These are phyloP conservation scores for Cenchrus fungigraminus DNA, from an alignment of 176 grass and related monocot genomes.

Conservation along the genomic window DNA sequence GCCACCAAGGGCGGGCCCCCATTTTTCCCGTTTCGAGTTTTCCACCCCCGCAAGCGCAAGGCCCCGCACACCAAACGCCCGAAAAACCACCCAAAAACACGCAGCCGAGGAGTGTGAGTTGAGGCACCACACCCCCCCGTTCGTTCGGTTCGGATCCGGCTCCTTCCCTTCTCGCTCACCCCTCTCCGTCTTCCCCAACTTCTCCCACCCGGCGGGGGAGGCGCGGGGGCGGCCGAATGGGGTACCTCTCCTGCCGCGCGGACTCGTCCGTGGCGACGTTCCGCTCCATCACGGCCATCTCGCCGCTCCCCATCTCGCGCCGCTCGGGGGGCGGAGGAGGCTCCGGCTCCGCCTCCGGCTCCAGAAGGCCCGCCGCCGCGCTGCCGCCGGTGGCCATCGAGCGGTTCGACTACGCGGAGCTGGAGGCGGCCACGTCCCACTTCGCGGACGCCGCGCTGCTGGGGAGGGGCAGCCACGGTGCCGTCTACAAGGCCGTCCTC, in stretches of 20 bases:
- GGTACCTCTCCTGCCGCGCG: constrained; percentile 96
- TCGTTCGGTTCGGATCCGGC: not conserved
- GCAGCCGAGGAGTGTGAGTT: not conserved
- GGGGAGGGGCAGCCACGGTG: constrained; percentile 90
- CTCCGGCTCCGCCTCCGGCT: not conserved
- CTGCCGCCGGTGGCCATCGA: constrained; percentile 34
- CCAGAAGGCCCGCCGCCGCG: not conserved
- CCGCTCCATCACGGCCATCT: constrained; percentile 86
- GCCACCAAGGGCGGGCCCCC: too few species aligned
- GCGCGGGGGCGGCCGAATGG: constrained; percentile 54
- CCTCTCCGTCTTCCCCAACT: not conserved
- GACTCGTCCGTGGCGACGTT: constrained; percentile 87
- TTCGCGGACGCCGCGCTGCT: constrained; percentile 79
- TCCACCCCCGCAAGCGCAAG: not conserved
- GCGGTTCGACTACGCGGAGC: constrained; percentile 79
- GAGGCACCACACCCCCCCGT: not conserved
- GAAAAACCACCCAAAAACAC: constrained; percentile 11
- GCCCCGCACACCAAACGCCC: not conserved
- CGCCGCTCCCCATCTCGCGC: constrained; percentile 50
- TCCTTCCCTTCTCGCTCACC: not conserved
- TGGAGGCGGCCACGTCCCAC: constrained; percentile 76
- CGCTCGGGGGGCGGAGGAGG: not conserved
- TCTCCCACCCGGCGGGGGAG: not conserved
- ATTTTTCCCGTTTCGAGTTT: not conserved
- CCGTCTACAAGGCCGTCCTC: constrained; percentile 92